phyloP scores from a whole-genome alignment of 139 green algal species.

The Coelastrella sp. region DNA sequence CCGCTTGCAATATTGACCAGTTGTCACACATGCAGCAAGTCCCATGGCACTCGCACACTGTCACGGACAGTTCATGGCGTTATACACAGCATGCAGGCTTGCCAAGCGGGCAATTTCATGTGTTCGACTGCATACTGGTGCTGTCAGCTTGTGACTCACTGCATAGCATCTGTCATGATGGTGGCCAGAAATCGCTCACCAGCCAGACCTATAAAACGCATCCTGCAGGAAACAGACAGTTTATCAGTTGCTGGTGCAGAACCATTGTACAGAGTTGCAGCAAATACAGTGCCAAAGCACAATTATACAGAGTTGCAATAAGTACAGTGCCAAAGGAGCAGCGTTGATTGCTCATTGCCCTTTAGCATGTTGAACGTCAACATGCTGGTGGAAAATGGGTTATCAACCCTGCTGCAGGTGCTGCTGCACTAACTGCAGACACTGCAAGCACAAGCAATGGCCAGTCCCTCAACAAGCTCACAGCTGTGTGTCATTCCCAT shows the following conservation, averaged over 20 bases:
- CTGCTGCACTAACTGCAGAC: too few species aligned
- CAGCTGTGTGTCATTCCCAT: constrained; percentile 20
- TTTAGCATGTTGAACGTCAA: too few species aligned
- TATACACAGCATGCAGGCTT: too few species aligned
- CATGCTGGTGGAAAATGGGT: too few species aligned
- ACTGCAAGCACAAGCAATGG: too few species aligned
- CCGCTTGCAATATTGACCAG: neutral
- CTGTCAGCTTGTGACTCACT: constrained; percentile 47
- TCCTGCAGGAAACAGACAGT: neutral
- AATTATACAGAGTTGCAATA: neutral
- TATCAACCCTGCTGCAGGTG: neutral
- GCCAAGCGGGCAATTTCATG: too few species aligned
- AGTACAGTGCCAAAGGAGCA: too few species aligned
- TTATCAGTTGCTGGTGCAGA: neutral
- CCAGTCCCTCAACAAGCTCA: neutral
- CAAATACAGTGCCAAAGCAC: neutral
- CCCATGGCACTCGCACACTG: neutral
- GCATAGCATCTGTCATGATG: constrained; percentile 36
- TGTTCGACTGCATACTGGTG: too few species aligned
- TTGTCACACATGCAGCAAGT: neutral
- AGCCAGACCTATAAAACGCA: constrained; percentile 37
- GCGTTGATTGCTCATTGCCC: too few species aligned
- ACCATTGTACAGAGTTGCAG: neutral
- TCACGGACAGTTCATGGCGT: too few species aligned
- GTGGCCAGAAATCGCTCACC: constrained; percentile 37